Evolutionary conservation across 352 stramenopile genomes (phyloP).

Genomic region (Discostella stelligera): DNA sequence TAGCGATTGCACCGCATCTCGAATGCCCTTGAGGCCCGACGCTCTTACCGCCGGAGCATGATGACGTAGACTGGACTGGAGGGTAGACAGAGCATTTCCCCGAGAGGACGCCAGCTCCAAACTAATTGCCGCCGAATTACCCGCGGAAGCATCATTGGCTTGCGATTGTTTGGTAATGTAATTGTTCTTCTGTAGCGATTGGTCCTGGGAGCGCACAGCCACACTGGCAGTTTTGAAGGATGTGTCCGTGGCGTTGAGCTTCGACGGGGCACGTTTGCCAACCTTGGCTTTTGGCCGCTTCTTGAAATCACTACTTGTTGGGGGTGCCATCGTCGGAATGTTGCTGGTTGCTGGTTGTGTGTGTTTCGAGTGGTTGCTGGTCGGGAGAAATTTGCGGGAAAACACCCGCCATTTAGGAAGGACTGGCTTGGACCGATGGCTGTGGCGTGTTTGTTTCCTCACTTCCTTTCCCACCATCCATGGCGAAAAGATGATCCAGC

Average conservation of each 20-base stretch:
- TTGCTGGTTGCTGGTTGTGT: slow-evolving; percentile 5
- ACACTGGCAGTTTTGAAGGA: slow-evolving; percentile 67
- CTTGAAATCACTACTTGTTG: slow-evolving; percentile 43
- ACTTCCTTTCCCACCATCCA: no score
- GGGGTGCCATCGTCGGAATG: slow-evolving; percentile 10
- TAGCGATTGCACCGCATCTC: slow-evolving; percentile 61
- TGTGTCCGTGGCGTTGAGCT: slow-evolving; percentile 77
- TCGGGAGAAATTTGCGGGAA: not conserved
- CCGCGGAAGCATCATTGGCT: slow-evolving; percentile 2
- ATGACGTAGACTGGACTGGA: slow-evolving; percentile 64
- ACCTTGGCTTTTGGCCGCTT: slow-evolving; percentile 82
- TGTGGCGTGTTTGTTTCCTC: no score
- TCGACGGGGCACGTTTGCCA: slow-evolving; percentile 69
- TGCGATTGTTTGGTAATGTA: slow-evolving; percentile 6
- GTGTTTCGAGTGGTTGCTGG: not conserved
- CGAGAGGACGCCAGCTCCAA: slow-evolving; percentile 55
- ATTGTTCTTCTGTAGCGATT: slow-evolving; percentile 45
- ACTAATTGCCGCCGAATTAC: slow-evolving; percentile 14
- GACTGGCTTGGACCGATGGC: no score
- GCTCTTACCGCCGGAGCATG: slow-evolving; percentile 58
- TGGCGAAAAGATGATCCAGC: no score
- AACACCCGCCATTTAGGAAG: not conserved
- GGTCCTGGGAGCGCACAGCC: slow-evolving; percentile 42
- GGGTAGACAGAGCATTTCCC: slow-evolving; percentile 63
- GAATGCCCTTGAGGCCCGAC: slow-evolving; percentile 66